Percentiles rank a stretch among this genome's conserved stretches.
Conservation (phyloP, 2,329 filamentous ascomycete species). For the Colletotrichum sp. region DNA sequence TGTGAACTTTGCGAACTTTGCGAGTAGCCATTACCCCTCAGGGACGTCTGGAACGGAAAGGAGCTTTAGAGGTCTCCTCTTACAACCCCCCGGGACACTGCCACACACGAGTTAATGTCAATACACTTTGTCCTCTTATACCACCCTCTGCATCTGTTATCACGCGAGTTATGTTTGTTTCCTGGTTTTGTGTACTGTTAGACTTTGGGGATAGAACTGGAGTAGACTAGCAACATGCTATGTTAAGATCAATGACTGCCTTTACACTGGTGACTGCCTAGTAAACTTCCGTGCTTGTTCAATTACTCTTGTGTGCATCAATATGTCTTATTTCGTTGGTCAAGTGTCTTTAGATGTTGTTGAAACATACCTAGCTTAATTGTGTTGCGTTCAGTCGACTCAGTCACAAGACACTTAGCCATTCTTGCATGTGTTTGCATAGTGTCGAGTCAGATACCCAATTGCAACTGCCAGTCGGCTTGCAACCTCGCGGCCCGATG, state of each 20-base stretch:
- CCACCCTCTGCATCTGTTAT: neutral
- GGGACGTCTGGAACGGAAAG: conserved; percentile 15
- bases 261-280: neutral
- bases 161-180: conserved; percentile 7
- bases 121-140: conserved; percentile 7
- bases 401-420: neutral
- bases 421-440: neutral
- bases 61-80: conserved; percentile 12
- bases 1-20: conserved; percentile 1
- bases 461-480: neutral
- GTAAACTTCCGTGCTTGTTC: neutral
- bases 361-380: neutral
- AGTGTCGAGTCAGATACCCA: neutral
- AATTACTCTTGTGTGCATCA: neutral
- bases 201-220: neutral
- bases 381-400: neutral
- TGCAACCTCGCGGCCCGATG: neutral
- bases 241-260: neutral
- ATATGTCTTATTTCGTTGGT: too few relatives aligned
- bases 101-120: conserved; percentile 11
- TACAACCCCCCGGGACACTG: conserved; percentile 1
- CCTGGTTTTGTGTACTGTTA: neutral
- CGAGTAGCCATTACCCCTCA: neutral
- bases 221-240: neutral
- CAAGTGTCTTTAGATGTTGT: too few relatives aligned